phyloP scores from a whole-genome alignment of 176 grass and related monocot genomes.

The Cenchrus americanus region DNA sequence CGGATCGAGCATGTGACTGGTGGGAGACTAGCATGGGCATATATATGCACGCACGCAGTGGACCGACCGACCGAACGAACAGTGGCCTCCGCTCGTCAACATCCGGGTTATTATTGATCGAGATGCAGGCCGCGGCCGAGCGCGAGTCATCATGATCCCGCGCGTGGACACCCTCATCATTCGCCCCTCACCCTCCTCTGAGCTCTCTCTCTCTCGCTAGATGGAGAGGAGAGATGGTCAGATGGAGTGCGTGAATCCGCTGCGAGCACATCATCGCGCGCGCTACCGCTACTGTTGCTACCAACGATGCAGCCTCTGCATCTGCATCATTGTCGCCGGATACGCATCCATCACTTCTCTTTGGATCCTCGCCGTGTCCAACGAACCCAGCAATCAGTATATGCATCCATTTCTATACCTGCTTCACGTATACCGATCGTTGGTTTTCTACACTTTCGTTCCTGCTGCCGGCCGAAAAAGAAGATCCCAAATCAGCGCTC shows the following conservation, averaged over 20 bases:
- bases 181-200: conserved; percentile 19
- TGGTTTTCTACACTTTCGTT: not conserved
- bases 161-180: conserved; percentile 27
- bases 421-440: not conserved
- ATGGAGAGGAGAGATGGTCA: not conserved
- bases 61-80: not conserved
- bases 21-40: not conserved
- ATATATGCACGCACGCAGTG: not conserved
- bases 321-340: conserved; percentile 1
- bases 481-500: not conserved
- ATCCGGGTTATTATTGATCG: not conserved
- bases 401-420: not conserved
- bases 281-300: not conserved
- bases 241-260: not conserved
- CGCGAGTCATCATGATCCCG: conserved; percentile 21
- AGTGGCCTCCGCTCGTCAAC: not conserved
- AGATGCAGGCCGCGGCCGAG: not conserved
- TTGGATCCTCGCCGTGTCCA: not conserved
- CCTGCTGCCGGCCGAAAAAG: not conserved
- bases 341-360: not conserved
- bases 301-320: not conserved
- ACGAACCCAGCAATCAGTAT: not conserved
- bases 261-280: conserved; percentile 7
- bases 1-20: not conserved
- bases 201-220: not conserved